phyloP scores from a whole-genome alignment of 306 rosid species.

The Begonia loranthoides region DNA sequence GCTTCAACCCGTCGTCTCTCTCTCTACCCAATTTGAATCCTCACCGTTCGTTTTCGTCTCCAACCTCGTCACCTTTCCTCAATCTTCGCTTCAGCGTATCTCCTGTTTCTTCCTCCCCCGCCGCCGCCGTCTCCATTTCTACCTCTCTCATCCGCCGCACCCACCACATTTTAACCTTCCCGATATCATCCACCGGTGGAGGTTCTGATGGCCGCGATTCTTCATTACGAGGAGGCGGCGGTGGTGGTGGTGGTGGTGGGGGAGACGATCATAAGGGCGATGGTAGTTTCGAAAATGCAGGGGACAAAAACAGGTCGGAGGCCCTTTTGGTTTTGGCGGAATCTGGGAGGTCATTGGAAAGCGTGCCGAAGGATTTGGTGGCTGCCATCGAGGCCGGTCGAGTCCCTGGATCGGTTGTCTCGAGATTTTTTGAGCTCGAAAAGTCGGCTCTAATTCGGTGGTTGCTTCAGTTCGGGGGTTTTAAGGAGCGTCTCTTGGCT shows the following conservation, averaged over 20 bases:
- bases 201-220: constrained; percentile 12
- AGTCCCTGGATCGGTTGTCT: constrained; percentile 64
- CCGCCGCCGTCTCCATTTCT: constrained; percentile 10
- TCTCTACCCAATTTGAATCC: constrained; percentile 21
- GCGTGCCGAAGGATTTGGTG: constrained; percentile 61
- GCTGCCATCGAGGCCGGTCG: constrained; percentile 61
- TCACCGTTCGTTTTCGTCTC: constrained; percentile 11
- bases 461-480: constrained; percentile 73
- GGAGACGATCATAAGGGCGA: constrained; percentile 16
- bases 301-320: constrained; percentile 26
- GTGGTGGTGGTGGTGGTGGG: constrained; percentile 12
- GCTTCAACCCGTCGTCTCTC: constrained; percentile 17
- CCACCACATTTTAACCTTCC: constrained; percentile 4
- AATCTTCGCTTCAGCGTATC: constrained; percentile 12
- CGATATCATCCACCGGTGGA: constrained; percentile 11
- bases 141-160: constrained; percentile 12
- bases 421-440: constrained; percentile 56
- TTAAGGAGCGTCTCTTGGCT: constrained; percentile 78
- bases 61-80: constrained; percentile 13
- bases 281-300: constrained; percentile 24
- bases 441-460: constrained; percentile 48
- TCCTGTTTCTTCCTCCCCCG: constrained; percentile 7
- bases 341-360: constrained; percentile 57
- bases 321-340: constrained; percentile 51
- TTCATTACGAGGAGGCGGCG: constrained; percentile 17